phyloP scores from a whole-genome alignment of 495 filamentous ascomycete genomes.

The Aspergillus leporis region DNA sequence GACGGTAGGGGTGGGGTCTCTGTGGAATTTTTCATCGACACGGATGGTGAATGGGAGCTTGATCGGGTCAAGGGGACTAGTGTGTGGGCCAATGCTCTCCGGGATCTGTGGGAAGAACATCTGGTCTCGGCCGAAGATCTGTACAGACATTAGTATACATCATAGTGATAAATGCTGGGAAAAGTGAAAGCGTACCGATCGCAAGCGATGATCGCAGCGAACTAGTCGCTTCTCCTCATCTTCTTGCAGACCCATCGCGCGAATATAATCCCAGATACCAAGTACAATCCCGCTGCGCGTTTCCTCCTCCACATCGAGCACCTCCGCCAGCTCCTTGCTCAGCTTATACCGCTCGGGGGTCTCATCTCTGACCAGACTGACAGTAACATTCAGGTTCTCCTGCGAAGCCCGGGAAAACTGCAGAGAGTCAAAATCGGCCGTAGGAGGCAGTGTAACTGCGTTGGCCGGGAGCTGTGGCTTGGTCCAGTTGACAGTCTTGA shows the following conservation, averaged over 20 bases:
- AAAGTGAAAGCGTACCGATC: constrained; percentile 56
- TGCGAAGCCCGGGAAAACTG: constrained; percentile 90
- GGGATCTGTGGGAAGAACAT: constrained; percentile 89
- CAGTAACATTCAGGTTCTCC: constrained; percentile 86
- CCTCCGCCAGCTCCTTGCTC: constrained; percentile 74
- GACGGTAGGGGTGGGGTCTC: constrained; percentile 62
- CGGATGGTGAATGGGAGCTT: constrained; percentile 91
- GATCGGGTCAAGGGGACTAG: constrained; percentile 77
- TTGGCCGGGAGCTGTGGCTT: constrained; percentile 62
- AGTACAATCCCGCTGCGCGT: constrained; percentile 82
- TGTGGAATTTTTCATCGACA: constrained; percentile 82
- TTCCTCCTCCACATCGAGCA: constrained; percentile 85
- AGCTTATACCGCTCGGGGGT: constrained; percentile 79
- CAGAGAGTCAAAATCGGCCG: constrained; percentile 83
- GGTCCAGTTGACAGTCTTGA: constrained; percentile 70
- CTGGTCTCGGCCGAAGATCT: constrained; percentile 78
- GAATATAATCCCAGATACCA: constrained; percentile 94
- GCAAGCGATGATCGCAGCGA: constrained; percentile 80
- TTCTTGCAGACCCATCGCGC: constrained; percentile 80
- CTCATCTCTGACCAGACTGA: constrained; percentile 86
- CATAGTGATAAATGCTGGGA: not conserved
- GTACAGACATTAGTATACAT: constrained; percentile 15
- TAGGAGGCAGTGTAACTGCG: constrained; percentile 43
- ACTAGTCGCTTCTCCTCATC: constrained; percentile 92
- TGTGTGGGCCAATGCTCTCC: constrained; percentile 69